phyloP scores from a whole-genome alignment of 2,329 filamentous ascomycete genomes.

The Akanthomyces dipterigenus region DNA sequence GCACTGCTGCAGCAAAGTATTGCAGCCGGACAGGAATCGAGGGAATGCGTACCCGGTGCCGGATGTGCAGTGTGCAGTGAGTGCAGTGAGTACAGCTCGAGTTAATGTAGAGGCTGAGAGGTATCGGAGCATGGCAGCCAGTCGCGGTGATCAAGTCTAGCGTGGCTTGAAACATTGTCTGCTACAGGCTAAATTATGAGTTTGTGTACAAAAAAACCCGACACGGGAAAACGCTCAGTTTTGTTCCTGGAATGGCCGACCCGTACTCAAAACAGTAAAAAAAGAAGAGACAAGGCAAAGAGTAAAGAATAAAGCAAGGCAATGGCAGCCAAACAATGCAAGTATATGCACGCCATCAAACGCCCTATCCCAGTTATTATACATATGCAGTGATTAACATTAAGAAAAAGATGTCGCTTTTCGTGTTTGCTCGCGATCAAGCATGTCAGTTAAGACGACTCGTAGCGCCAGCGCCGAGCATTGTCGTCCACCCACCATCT shows the following conservation, averaged over 20 bases:
- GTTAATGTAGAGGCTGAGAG: background rate
- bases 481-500: slow-evolving; percentile 21
- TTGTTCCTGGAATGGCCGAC: background rate
- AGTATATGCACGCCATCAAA: background rate
- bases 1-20: too few species aligned
- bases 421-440: background rate
- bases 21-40: background rate
- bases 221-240: background rate
- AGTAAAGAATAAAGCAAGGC: slow-evolving; percentile 11
- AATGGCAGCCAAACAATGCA: slow-evolving; percentile 5
- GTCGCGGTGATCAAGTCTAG: background rate
- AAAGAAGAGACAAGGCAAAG: slow-evolving; percentile 10
- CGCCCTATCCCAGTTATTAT: background rate
- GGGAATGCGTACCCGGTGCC: background rate
- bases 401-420: background rate
- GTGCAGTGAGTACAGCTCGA: background rate
- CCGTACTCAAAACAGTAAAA: background rate
- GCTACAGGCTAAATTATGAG: background rate
- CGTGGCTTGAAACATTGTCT: slow-evolving; percentile 8
- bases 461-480: slow-evolving; percentile 17
- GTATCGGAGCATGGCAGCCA: background rate
- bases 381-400: slow-evolving; percentile 6
- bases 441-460: background rate
- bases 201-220: background rate
- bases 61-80: background rate